Percentiles rank a stretch among this genome's conserved stretches.
Evolutionary conservation across 2,329 filamentous ascomycete species (phyloP).

Genomic region (Epichloe aotearoae): DNA sequence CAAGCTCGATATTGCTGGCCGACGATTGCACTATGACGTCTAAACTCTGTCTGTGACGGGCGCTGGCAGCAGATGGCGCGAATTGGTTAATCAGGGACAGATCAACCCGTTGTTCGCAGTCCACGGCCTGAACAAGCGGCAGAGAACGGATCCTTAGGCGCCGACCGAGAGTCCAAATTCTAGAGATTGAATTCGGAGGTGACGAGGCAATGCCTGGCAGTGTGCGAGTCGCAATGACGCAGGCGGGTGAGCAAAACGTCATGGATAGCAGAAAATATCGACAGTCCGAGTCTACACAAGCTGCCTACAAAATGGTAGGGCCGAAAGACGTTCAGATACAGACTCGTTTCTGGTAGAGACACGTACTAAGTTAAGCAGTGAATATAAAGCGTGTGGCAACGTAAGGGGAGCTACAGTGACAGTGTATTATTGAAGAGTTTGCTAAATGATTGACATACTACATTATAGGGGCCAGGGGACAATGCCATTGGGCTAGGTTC

Average conservation of each 20-base stretch:
- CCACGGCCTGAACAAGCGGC: neutral
- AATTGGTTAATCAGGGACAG: neutral
- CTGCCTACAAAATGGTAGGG: too few species aligned
- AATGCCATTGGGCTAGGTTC: too few species aligned
- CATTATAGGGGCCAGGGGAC: too few species aligned
- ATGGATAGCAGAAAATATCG: neutral
- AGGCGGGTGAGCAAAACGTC: neutral
- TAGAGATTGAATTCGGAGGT: neutral
- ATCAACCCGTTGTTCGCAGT: neutral
- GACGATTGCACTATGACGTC: neutral
- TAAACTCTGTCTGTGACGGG: neutral
- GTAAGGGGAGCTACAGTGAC: too few species aligned
- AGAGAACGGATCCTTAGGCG: neutral
- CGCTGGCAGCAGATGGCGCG: neutral
- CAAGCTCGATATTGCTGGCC: neutral
- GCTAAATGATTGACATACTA: too few species aligned
- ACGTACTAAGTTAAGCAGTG: too few species aligned
- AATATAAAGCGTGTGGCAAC: too few species aligned
- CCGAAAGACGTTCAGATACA: too few species aligned
- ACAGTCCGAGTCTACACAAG: neutral
- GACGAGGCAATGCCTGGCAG: neutral
- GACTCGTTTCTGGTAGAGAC: too few species aligned
- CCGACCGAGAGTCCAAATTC: neutral
- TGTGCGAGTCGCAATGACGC: neutral
- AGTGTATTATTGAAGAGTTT: too few species aligned